Percentiles rank a stretch among this genome's conserved stretches.
phyloP scores from a whole-genome alignment of 1,284 basidiomycete genomes.

The Schizophyllum commune region DNA sequence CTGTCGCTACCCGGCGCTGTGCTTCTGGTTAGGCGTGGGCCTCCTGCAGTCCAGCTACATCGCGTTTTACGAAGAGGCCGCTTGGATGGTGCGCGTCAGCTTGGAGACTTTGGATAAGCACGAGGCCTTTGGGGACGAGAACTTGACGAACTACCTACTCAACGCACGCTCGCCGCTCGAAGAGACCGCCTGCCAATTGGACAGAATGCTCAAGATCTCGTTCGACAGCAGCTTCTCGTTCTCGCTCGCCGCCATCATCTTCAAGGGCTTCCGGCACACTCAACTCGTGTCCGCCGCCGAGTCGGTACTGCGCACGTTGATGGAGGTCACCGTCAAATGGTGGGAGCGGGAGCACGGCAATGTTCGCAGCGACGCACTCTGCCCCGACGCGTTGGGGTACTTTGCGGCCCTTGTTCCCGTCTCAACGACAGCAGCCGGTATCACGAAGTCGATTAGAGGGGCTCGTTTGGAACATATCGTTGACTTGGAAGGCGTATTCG shows the following conservation, averaged over 20 bases:
- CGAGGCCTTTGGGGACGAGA: slow-evolving; percentile 44
- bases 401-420: slow-evolving; percentile 76
- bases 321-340: slow-evolving; percentile 48
- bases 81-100: slow-evolving; percentile 56
- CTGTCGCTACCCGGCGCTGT: slow-evolving; percentile 65
- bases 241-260: slow-evolving; percentile 73
- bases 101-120: slow-evolving; percentile 61
- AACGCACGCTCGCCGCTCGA: slow-evolving; percentile 60
- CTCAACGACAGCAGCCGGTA: slow-evolving; percentile 34
- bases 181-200: slow-evolving; percentile 67
- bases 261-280: slow-evolving; percentile 77
- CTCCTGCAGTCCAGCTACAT: slow-evolving; percentile 73
- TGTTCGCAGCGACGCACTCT: slow-evolving; percentile 34
- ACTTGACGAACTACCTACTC: slow-evolving; percentile 54
- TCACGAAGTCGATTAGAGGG: background rate
- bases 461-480: background rate
- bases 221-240: slow-evolving; percentile 80
- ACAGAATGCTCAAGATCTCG: slow-evolving; percentile 65
- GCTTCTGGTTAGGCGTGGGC: slow-evolving; percentile 84
- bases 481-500: slow-evolving; percentile 35
- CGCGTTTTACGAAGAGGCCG: slow-evolving; percentile 67
- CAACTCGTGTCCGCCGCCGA: slow-evolving; percentile 55
- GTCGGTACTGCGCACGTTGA: slow-evolving; percentile 46
- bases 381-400: slow-evolving; percentile 65
- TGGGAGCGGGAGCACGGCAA: slow-evolving; percentile 28